Evolutionary conservation across 345 rosid genomes (phyloP).

Genomic region (Citrus unshiu): DNA sequence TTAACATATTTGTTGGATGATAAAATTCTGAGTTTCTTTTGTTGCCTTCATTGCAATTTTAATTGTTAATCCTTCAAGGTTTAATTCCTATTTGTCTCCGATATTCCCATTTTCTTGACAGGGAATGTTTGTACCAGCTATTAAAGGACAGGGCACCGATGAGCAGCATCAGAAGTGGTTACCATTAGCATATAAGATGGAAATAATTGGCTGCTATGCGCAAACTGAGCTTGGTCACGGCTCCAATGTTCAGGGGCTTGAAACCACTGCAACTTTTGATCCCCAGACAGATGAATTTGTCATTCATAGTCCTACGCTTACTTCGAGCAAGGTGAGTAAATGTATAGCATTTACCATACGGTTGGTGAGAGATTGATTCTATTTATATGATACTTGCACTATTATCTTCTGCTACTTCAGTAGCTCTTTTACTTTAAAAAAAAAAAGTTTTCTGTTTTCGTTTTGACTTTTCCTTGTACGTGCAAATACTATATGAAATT

Average conservation of each 20-base stretch:
- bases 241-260: conserved; percentile 98
- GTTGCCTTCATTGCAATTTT: not conserved
- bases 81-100: not conserved
- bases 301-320: conserved; percentile 85
- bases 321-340: conserved; percentile 81
- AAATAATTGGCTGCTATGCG: conserved; percentile 97
- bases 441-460: no score
- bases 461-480: not conserved
- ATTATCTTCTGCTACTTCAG: not conserved
- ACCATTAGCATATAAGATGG: conserved; percentile 86
- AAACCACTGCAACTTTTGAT: conserved; percentile 97
- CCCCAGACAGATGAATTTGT: conserved; percentile 86
- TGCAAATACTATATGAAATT: not conserved
- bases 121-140: conserved; percentile 98
- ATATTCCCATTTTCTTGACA: conserved; percentile 23
- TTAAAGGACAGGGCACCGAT: conserved; percentile 92
- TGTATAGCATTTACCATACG: not conserved
- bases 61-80: not conserved
- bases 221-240: conserved; percentile 99
- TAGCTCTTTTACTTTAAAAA: not conserved
- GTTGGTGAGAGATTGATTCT: no score
- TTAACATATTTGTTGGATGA: not conserved
- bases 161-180: conserved; percentile 97
- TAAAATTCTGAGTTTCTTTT: not conserved
- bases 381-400: not conserved